phyloP scores from a whole-genome alignment of 2,329 filamentous ascomycete genomes.

The Xylariaceae sp. region DNA sequence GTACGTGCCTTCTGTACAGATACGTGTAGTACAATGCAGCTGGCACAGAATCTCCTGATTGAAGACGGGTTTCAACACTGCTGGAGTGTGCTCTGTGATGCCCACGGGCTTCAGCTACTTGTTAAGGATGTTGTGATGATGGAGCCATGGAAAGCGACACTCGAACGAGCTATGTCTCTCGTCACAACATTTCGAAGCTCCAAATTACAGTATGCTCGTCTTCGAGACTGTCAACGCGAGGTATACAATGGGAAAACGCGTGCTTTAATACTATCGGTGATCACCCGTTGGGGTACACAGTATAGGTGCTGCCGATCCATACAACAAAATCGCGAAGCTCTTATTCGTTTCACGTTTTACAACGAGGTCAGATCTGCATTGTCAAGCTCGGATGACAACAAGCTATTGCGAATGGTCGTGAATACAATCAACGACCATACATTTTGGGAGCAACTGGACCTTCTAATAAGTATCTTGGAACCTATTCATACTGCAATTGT shows the following conservation, averaged over 20 bases:
- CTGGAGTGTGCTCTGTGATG: not conserved
- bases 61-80: not conserved
- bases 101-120: not conserved
- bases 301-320: not conserved
- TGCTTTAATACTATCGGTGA: not conserved
- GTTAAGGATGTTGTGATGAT: not conserved
- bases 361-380: not conserved
- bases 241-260: not conserved
- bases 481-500: not conserved
- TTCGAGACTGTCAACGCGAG: not conserved
- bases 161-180: not conserved
- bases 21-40: not conserved
- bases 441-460: not conserved
- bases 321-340: not conserved
- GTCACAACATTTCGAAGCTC: not conserved
- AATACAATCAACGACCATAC: not conserved
- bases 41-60: not conserved
- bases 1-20: not conserved
- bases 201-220: not conserved
- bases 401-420: not conserved
- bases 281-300: not conserved
- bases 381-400: not conserved
- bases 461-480: not conserved
- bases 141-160: not conserved
- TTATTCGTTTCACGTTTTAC: not conserved